phyloP scores from a whole-genome alignment of 805 yeast genomes.

The Wickerhamomyces kurtzmanii region DNA sequence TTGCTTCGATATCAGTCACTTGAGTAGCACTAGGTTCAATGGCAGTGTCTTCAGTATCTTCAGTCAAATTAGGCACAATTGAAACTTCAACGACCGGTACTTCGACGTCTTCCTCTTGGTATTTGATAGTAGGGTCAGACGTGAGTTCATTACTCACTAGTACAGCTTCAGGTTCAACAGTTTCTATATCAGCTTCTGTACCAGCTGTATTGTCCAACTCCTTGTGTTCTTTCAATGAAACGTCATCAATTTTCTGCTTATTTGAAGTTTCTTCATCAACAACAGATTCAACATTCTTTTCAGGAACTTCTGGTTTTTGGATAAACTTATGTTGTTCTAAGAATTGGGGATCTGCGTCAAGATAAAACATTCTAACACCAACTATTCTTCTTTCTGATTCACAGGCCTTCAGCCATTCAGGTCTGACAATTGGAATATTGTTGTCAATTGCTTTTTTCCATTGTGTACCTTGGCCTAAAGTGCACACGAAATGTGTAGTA shows the following conservation, averaged over 20 bases:
- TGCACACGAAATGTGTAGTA: conserved; percentile 88
- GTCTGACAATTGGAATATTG: conserved; percentile 90
- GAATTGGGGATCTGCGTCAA: conserved; percentile 39
- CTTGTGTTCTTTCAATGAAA: conserved; percentile 5
- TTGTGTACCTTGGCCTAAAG: conserved; percentile 62
- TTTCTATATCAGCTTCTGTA: conserved; percentile 4
- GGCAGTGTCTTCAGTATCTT: conserved; percentile 5
- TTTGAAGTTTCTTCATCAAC: conserved; percentile 5
- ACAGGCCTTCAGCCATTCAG: conserved; percentile 96
- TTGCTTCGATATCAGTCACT: conserved; percentile 1
- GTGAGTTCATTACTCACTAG: conserved; percentile 1
- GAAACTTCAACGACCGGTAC: not conserved
- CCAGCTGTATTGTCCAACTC: conserved; percentile 2
- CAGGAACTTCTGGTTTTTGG: conserved; percentile 6
- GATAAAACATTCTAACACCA: conserved; percentile 82
- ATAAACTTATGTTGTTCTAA: conserved; percentile 36
- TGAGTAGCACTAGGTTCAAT: conserved; percentile 5
- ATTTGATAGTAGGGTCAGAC: too few relatives aligned
- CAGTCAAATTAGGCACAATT: conserved; percentile 1
- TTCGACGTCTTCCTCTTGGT: conserved; percentile 1
- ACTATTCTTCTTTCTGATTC: conserved; percentile 81
- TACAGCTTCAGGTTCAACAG: conserved; percentile 2
- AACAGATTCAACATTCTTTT: conserved; percentile 2
- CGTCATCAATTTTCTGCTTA: conserved; percentile 1
- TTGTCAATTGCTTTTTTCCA: conserved; percentile 70